Evolutionary conservation across 1,284 basidiomycete species (phyloP), one percentile per base, ranked within the genome.

Genomic region (Pseudozyma flocculosa): DNA sequence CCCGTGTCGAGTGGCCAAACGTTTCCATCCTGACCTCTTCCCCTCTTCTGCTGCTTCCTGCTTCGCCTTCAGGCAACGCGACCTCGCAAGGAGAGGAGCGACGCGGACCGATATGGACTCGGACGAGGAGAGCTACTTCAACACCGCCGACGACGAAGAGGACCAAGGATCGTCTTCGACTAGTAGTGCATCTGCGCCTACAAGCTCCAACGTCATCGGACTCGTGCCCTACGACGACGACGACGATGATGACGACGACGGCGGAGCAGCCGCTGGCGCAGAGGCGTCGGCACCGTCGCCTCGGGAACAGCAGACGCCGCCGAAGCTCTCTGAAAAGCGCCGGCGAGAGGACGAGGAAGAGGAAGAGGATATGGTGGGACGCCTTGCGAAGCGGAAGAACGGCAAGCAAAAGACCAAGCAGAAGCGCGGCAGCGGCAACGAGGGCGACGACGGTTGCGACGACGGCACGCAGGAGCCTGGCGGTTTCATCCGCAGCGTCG

Each of bases 101-200:
- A 36, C 51, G 37, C 41, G 49, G 34, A 26, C 55, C 80, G 84
- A 72, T 81, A 83, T 58, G 82, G 85, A 68, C 75, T 79, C 89
- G 18, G 80, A 92, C 68, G 92, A 96, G 43, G 86, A 89, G 72
- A 79, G 79, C 48, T 97, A 94, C 82, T 95, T 95, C 83, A 90
- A 92, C 67, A 83, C 81, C 17, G 87, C 88, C 26, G 88, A 89
- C 54, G 85, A 86, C 49, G 88, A 89, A 32, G 85, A 86, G 39
- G 84, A 86, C 22, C 79, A 78, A 47, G 49, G 32, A 24, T n/a
- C 53, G 38, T 24, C 36, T 29, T 38, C 50, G 30, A 45, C 46
- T 39, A 44, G 43, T 3, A 45, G 45, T 15, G 40, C 49, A 13
- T 26, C 42, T 18, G 41, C 61, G 75, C 34, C 75, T 82, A 40